phyloP scores from a whole-genome alignment of 352 stramenopile genomes.

The Pythium apleroticum region DNA sequence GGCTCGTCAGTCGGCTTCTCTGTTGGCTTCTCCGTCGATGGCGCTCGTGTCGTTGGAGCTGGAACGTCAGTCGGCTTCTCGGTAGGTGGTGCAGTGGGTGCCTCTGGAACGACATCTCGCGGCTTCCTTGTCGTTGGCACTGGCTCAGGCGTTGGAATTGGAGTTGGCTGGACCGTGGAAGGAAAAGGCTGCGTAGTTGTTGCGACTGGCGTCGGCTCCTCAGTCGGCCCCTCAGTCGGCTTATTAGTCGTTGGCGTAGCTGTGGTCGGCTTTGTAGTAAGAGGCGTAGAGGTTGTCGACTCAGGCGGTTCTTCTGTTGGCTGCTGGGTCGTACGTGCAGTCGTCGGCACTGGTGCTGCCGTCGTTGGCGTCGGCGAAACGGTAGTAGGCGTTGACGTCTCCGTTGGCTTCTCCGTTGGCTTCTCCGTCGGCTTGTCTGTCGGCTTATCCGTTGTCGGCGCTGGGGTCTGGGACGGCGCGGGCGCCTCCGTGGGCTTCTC shows the following conservation, averaged over 20 bases:
- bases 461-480: background rate
- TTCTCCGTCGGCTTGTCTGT: background rate
- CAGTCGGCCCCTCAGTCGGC: background rate
- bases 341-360: background rate
- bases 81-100: background rate
- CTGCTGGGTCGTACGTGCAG: no score
- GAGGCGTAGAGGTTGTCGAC: no score
- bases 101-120: background rate
- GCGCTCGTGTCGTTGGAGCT: background rate
- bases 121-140: background rate
- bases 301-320: background rate
- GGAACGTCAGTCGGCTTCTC: background rate
- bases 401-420: background rate
- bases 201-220: background rate
- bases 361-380: background rate
- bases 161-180: no score
- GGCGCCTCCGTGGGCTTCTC: conserved; percentile 2
- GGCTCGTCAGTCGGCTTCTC: conserved; percentile 1
- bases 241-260: background rate
- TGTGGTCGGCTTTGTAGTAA: background rate
- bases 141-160: background rate
- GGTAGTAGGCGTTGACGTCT: background rate
- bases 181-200: background rate
- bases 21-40: background rate
- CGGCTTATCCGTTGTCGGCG: background rate